Percentiles rank a stretch among this genome's conserved stretches.
Evolutionary conservation across 257 asterid genomes (phyloP).

Genomic region (Plantago major): DNA sequence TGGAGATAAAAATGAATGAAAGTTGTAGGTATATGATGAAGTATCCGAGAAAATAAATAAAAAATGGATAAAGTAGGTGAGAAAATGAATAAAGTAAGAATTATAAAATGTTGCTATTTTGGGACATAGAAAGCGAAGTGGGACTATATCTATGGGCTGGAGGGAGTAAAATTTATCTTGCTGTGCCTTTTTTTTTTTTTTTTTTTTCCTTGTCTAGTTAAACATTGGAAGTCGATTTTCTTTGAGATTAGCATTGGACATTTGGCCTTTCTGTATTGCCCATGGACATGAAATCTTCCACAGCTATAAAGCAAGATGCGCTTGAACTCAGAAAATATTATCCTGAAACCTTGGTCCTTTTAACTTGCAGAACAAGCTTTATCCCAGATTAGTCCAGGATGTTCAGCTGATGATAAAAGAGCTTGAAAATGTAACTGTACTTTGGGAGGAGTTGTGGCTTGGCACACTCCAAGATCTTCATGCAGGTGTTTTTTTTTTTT

Average conservation of each 20-base stretch:
- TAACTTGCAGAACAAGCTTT: slow-evolving; percentile 66
- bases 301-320: neutral
- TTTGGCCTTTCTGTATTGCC: neutral
- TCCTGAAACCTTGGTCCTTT: slow-evolving; percentile 14
- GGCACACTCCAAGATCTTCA: slow-evolving; percentile 99
- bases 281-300: slow-evolving; percentile 2
- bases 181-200: slow-evolving; percentile 7
- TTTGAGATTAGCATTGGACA: neutral
- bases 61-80: no score
- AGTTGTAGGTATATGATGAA: no score
- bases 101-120: no score
- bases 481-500: slow-evolving; percentile 46
- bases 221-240: slow-evolving; percentile 1
- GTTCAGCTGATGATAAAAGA: slow-evolving; percentile 90
- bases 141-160: no score
- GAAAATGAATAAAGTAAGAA: no score
- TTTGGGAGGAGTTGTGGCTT: slow-evolving; percentile 99
- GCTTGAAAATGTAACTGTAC: slow-evolving; percentile 92
- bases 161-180: neutral
- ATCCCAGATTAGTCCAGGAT: slow-evolving; percentile 87
- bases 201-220: neutral
- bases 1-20: no score
- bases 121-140: no score
- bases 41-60: no score
- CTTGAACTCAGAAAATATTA: neutral